Conservation (phyloP, 805 yeast genomes). For the Yueomyces sp. region DNA sequence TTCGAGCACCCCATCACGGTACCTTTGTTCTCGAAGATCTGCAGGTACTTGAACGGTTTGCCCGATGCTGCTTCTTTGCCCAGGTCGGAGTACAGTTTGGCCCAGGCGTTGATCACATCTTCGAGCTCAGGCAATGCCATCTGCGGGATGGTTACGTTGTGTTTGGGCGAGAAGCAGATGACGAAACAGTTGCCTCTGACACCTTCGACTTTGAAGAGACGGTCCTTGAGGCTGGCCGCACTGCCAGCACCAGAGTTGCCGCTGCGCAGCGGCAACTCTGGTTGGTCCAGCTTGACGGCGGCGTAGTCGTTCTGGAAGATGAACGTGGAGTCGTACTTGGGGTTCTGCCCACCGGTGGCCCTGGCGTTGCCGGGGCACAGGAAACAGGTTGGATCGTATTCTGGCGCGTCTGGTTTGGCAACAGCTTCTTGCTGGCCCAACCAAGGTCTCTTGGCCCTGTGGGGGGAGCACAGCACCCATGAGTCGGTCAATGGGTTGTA, state of each 20-base stretch:
- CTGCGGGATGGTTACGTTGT: constrained; percentile 50
- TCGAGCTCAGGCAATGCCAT: constrained; percentile 35
- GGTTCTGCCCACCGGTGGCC: constrained; percentile 47
- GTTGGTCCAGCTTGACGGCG: constrained; percentile 50
- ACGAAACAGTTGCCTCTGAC: constrained; percentile 59
- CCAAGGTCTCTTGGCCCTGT: constrained; percentile 70
- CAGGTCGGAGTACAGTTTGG: constrained; percentile 33
- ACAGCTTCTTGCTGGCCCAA: constrained; percentile 55
- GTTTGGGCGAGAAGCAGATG: constrained; percentile 61
- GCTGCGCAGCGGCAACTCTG: constrained; percentile 23
- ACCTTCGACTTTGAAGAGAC: constrained; percentile 40
- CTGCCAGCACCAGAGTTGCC: constrained; percentile 1
- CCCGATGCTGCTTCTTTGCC: constrained; percentile 24
- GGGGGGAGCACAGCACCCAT: constrained; percentile 68
- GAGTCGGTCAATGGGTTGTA: constrained; percentile 54
- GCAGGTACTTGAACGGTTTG: constrained; percentile 43
- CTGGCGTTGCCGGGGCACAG: constrained; percentile 61
- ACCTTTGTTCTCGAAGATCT: constrained; percentile 69
- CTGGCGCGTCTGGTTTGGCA: constrained; percentile 31
- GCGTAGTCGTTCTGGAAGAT: constrained; percentile 58
- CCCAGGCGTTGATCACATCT: constrained; percentile 50
- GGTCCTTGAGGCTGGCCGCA: constrained; percentile 22
- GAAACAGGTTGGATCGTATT: constrained; percentile 52
- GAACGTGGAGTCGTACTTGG: constrained; percentile 42
- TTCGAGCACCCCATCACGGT: constrained; percentile 74